Base-by-base conservation (phyloP, 257 asterid genomes). In the Solanum raphanifolium region DNA sequence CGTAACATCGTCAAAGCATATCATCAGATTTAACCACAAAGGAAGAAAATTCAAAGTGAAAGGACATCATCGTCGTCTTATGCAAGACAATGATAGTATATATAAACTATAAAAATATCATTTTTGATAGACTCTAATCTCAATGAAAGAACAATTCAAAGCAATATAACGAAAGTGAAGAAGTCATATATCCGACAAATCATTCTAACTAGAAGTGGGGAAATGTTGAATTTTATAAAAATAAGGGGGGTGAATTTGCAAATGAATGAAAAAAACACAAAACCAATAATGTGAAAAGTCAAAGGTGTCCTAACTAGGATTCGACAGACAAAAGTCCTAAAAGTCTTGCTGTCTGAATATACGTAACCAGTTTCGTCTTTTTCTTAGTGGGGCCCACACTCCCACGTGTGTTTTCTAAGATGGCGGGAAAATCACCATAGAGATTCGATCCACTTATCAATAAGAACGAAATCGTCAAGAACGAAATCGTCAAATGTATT, bases 261-360 rank as follows among this genome's bases (percentile, higher is more conserved):
- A 9, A 55, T 55, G 9, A 55, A 18, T 18, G 3, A 52, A 55
- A 55, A 55, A 18, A 55, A 6, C n/a, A 62, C 13, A 62, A 62
- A 62, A 62, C 68, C 9, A 27, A 25, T 66, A 66, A 25, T 52
- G 9, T 60, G 13, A 23, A 60, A 66, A 71, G 87, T 83, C 87
- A 90, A 88, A 83, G 75, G 36, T 75, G 84, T 86, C 46, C 58
- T 18, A 87, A 91, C 90, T 86, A 79, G 85, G 91, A 91, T 91
- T 90, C 88, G 84, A 75, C 87, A 88, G 88, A 79, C 66, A 79
- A 4, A 36, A 43, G 88, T 62, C 86, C 29, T 39, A 21, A 68
- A 81, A 83, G 68, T 35, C 25, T 60, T 35, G 75, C 71, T 43
- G 74, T 35, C 89, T 5, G 34, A 29, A 83, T 75, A 84, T 79